A percentile compares a stretch with the other conserved stretches of the same genome.
These are phyloP conservation scores for Myxozyma nipponensis DNA, from an alignment of 805 yeast genomes.

Conservation along the genomic window DNA sequence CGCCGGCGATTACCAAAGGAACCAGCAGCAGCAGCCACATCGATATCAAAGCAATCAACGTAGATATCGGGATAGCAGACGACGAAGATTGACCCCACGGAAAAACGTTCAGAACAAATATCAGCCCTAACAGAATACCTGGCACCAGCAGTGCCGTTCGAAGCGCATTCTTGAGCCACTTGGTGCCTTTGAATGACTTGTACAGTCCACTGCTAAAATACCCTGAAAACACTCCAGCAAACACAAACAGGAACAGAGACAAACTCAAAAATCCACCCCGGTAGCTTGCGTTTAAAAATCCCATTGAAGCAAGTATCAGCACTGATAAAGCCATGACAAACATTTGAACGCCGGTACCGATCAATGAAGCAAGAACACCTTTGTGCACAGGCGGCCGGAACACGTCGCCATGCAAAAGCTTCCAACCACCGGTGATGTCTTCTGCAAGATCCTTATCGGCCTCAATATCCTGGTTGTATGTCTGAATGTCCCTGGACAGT, in stretches of 20 bases:
- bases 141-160: slow-evolving; percentile 34
- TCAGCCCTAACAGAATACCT: slow-evolving; percentile 45
- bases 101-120: slow-evolving; percentile 58
- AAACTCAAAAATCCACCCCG: slow-evolving; percentile 64
- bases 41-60: slow-evolving; percentile 56
- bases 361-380: slow-evolving; percentile 50
- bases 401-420: slow-evolving; percentile 51
- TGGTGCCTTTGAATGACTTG: slow-evolving; percentile 48
- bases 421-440: slow-evolving; percentile 50
- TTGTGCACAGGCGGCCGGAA: slow-evolving; percentile 50
- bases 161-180: slow-evolving; percentile 37
- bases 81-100: slow-evolving; percentile 77
- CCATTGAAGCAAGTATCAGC: slow-evolving; percentile 48
- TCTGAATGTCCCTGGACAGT: slow-evolving; percentile 49
- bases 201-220: slow-evolving; percentile 62
- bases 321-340: slow-evolving; percentile 60
- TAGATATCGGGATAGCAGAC: slow-evolving; percentile 72
- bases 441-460: slow-evolving; percentile 30
- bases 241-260: slow-evolving; percentile 55
- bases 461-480: slow-evolving; percentile 34
- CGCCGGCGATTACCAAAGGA: slow-evolving; percentile 72
- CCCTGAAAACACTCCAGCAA: slow-evolving; percentile 74
- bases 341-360: slow-evolving; percentile 73
- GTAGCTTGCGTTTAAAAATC: slow-evolving; percentile 58
- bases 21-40: slow-evolving; percentile 63